Conservation (phyloP, 2,329 filamentous ascomycete genomes). For the Trichophyton simii region DNA sequence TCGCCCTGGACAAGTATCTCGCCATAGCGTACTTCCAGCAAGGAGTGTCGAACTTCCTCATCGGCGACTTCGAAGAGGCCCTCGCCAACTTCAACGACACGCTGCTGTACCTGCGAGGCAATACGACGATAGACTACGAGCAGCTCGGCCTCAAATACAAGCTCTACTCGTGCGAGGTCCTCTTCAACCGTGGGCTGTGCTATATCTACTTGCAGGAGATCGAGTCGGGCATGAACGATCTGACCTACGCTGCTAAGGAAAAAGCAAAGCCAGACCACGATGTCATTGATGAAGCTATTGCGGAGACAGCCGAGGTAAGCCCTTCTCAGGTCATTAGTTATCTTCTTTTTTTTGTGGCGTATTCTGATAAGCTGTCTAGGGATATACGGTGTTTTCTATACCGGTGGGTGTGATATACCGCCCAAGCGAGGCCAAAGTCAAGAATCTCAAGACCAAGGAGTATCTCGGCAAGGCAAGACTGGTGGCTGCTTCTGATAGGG, state of each 20-base stretch:
- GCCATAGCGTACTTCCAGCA: conserved; percentile 98
- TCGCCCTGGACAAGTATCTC: conserved; percentile 83
- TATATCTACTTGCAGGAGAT: conserved; percentile 94
- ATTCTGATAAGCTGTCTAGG: conserved; percentile 38
- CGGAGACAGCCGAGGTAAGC: conserved; percentile 75
- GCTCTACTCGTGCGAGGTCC: conserved; percentile 89
- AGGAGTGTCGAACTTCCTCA: conserved; percentile 92
- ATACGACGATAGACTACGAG: conserved; percentile 95
- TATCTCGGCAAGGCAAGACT: conserved; percentile 93
- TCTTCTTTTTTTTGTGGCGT: neutral
- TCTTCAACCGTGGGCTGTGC: conserved; percentile 94
- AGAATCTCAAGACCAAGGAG: conserved; percentile 94
- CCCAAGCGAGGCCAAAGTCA: conserved; percentile 94
- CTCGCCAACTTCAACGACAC: conserved; percentile 98
- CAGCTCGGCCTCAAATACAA: conserved; percentile 93
- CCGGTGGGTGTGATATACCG: conserved; percentile 91
- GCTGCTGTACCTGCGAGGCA: conserved; percentile 81
- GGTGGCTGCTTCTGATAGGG: conserved; percentile 71
- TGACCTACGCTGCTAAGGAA: conserved; percentile 82
- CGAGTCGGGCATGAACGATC: conserved; percentile 79
- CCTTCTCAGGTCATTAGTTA: no score
- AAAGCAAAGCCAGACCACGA: conserved; percentile 94
- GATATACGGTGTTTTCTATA: conserved; percentile 97
- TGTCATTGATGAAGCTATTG: conserved; percentile 94
- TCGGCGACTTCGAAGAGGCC: conserved; percentile 94